Base-by-base conservation (phyloP, 2,329 filamentous ascomycete genomes). In the Alternaria sp. region DNA sequence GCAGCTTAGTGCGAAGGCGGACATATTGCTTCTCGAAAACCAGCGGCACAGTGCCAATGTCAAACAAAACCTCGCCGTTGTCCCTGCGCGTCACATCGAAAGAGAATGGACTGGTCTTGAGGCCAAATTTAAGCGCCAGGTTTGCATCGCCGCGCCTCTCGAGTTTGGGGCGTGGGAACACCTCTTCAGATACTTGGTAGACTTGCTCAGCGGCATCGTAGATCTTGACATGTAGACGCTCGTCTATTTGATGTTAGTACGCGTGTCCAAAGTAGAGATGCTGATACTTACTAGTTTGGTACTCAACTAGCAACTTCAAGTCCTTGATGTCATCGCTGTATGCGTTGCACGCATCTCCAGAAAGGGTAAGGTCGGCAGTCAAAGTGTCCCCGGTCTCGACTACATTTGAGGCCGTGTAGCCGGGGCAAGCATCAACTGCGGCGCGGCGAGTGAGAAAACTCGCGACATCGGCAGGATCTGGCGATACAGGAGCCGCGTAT, bases 11-110 rank as follows among this genome's bases (percentile, higher is more conserved):
- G 46, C 90, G 86, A 62, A 95, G 83, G 19, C 89, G 87, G 23
- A 96, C 79, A 72, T 93, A 96, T 77, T 96, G 92, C 11, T 88
- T 88, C 80, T 96, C 90, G 70, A 93, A 96, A 46, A 96, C 83
- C 11, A 96, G 81, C 9, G 84, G 83, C 5, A 87, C 86, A 1
- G 85, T 89, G 1, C 88, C 88, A 0, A 91, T 92, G 71, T 94
- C 89, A 75, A 93, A 93, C 10, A 93, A 79, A 4, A 87, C 82
- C 65, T 89, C 86, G 46, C 79, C 84, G 7, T 83, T 89, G 51
- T 82, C 84, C 68, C 84, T 86, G 28, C 88, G 87, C 49, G 81
- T 83, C 10, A 94, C 84, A 0, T 83, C 84, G 80, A 93, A 93
- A 11, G 86, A 89, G 80, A 93, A 93, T 0, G 91, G 91, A 12